phyloP scores from a whole-genome alignment of 345 rosid genomes.

The Heritiera littoralis region DNA sequence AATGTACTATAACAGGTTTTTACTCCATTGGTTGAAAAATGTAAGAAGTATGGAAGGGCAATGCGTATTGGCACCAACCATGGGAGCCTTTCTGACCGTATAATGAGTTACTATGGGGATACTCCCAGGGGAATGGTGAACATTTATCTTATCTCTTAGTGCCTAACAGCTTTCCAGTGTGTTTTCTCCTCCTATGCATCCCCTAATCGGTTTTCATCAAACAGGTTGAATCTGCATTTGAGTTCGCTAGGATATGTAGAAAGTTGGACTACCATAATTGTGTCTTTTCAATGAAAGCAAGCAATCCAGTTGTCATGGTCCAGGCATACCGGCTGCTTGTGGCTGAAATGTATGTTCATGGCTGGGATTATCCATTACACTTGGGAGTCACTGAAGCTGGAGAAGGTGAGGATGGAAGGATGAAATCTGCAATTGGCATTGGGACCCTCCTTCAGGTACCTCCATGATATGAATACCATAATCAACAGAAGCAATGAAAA shows the following conservation, averaged over 20 bases:
- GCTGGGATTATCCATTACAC: conserved; percentile 98
- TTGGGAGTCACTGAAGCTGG: conserved; percentile 99
- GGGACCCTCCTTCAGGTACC: conserved; percentile 96
- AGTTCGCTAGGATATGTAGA: conserved; percentile 94
- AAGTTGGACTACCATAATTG: conserved; percentile 95
- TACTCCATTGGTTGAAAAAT: conserved; percentile 96
- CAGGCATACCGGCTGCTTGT: conserved; percentile 93
- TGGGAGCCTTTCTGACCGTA: conserved; percentile 98
- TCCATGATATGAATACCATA: conserved; percentile 9
- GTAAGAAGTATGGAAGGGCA: conserved; percentile 95
- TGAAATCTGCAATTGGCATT: conserved; percentile 98
- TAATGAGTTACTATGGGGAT: conserved; percentile 98
- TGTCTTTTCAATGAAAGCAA: conserved; percentile 99
- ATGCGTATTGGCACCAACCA: conserved; percentile 99
- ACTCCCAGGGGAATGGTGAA: conserved; percentile 98
- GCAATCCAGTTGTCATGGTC: conserved; percentile 99
- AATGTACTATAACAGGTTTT: conserved; percentile 55
- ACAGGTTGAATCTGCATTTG: conserved; percentile 98
- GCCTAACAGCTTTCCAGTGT: conserved; percentile 16
- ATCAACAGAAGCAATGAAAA: background rate
- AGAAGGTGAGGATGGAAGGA: conserved; percentile 99
- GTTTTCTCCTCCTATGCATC: conserved; percentile 28
- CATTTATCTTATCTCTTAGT: conserved; percentile 17
- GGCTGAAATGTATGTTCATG: conserved; percentile 94
- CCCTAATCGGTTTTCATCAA: conserved; percentile 29